Evolutionary conservation across 1,139 yeast species (phyloP).

Genomic region (Torulaspora pretoriensis): DNA sequence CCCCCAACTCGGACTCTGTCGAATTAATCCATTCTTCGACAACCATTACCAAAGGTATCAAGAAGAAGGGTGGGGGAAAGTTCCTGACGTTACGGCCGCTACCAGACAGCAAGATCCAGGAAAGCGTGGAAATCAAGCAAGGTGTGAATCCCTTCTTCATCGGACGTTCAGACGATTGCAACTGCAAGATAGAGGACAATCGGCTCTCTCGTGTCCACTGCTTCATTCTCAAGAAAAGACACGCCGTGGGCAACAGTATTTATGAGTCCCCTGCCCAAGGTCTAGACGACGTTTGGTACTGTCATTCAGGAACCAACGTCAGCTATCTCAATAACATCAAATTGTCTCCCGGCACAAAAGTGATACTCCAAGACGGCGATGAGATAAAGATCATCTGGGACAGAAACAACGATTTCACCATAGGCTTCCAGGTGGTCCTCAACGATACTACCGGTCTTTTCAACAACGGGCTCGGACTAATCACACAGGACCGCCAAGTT

Average conservation of each 20-base stretch:
- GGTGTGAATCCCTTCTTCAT: slow-evolving; percentile 59
- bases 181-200: slow-evolving; percentile 59
- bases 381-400: slow-evolving; percentile 62
- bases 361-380: slow-evolving; percentile 61
- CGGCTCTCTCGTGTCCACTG: slow-evolving; percentile 85
- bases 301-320: slow-evolving; percentile 76
- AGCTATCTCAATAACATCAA: slow-evolving; percentile 62
- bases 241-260: slow-evolving; percentile 51
- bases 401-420: slow-evolving; percentile 44
- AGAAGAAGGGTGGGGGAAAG: slow-evolving; percentile 42
- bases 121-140: slow-evolving; percentile 56
- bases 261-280: slow-evolving; percentile 65
- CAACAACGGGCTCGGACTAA: slow-evolving; percentile 36
- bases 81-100: slow-evolving; percentile 49
- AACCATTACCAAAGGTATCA: slow-evolving; percentile 10
- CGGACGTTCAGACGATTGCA: slow-evolving; percentile 61
- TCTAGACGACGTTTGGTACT: slow-evolving; percentile 72
- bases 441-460: slow-evolving; percentile 58
- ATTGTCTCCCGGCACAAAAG: slow-evolving; percentile 61
- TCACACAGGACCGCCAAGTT: slow-evolving; percentile 17
- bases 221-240: slow-evolving; percentile 55
- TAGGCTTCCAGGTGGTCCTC: slow-evolving; percentile 51
- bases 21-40: slow-evolving; percentile 12
- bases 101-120: slow-evolving; percentile 40
- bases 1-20: slow-evolving; percentile 13